Evolutionary conservation across 306 rosid species (phyloP).

Genomic region (Medicago lupulina): DNA sequence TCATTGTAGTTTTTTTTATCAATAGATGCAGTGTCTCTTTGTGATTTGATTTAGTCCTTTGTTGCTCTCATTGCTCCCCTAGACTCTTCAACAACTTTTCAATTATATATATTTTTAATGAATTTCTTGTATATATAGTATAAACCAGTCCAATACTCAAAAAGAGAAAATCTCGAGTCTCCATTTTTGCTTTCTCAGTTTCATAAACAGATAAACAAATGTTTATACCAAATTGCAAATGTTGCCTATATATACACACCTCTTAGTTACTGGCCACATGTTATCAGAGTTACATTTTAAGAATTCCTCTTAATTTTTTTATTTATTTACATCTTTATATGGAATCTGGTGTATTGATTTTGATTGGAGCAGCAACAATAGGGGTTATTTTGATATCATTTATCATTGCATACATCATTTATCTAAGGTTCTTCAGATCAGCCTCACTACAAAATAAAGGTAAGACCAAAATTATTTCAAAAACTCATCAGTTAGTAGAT

Average conservation of each 20-base stretch:
- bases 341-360: background rate
- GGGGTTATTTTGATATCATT: background rate
- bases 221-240: conserved; percentile 7
- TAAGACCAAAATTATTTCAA: conserved; percentile 18
- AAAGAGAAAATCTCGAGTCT: background rate
- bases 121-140: conserved; percentile 13
- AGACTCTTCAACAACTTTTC: background rate
- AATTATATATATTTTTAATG: conserved; percentile 16
- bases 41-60: too few species aligned
- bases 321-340: too few species aligned
- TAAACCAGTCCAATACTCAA: background rate
- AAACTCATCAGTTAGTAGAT: conserved; percentile 5
- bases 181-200: background rate
- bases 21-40: too few species aligned
- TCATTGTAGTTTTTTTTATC: too few species aligned
- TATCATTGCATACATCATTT: conserved; percentile 18
- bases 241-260: background rate
- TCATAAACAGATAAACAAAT: background rate
- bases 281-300: background rate
- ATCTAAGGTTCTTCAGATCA: conserved; percentile 42
- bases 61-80: background rate
- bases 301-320: background rate
- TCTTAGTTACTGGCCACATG: background rate
- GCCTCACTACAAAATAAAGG: conserved; percentile 37
- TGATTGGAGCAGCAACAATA: background rate